Percentiles rank a stretch among this genome's conserved stretches.
Evolutionary conservation across 331 rosid genomes (phyloP).

Genomic region (Quercus phellos): DNA sequence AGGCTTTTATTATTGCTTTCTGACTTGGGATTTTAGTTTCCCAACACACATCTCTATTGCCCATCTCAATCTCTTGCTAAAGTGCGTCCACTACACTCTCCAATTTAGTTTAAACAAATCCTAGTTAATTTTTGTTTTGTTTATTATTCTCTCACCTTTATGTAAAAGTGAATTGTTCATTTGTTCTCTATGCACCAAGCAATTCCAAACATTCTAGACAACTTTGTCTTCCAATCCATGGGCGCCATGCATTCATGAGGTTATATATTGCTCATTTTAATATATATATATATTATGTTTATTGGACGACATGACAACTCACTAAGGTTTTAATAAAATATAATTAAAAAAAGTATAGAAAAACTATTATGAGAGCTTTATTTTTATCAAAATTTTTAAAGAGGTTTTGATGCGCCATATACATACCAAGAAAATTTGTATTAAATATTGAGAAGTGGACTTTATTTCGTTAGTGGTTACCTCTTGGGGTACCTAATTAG

Average conservation of each 20-base stretch:
- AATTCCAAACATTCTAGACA: not conserved
- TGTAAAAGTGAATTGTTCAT: not conserved
- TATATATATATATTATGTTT: too few relatives aligned
- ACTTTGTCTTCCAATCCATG: not conserved
- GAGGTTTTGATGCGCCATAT: too few relatives aligned
- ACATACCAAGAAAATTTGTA: too few relatives aligned
- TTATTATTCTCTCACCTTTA: not conserved
- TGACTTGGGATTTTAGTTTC: slow-evolving; percentile 82
- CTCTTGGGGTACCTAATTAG: too few relatives aligned
- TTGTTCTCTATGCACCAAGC: not conserved
- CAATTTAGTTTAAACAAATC: not conserved
- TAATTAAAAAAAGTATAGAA: too few relatives aligned
- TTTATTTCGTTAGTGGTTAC: too few relatives aligned
- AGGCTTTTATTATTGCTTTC: slow-evolving; percentile 52
- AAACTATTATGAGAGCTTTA: too few relatives aligned
- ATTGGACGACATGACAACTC: too few relatives aligned
- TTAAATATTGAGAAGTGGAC: too few relatives aligned
- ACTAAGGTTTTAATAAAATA: too few relatives aligned
- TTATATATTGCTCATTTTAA: not conserved
- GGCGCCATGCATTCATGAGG: not conserved
- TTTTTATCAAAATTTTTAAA: too few relatives aligned
- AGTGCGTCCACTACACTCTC: slow-evolving; percentile 8
- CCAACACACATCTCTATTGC: slow-evolving; percentile 36
- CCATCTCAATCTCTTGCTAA: slow-evolving; percentile 15
- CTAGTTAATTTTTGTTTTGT: not conserved